Evolutionary conservation across 495 filamentous ascomycete species (phyloP), one percentile per base, ranked within the genome.

Genomic region (Xylaria venustula): DNA sequence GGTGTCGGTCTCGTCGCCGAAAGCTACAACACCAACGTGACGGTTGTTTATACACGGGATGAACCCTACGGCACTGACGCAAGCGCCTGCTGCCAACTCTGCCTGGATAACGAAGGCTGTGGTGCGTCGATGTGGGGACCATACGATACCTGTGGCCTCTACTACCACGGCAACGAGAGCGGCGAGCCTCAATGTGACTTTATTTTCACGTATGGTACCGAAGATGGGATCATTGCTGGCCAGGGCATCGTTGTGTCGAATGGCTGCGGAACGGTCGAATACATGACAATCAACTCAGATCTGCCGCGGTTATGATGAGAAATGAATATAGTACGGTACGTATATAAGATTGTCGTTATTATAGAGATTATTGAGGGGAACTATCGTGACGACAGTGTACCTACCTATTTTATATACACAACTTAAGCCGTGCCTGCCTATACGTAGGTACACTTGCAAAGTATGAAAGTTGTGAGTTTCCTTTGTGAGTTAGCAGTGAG

Each of bases 81-180:
- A 20, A 65, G 62, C 36, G 6, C 23, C 19, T 71, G 69, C 58
- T 71, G 64, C 47, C 64, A 71, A 58, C 40, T 67, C 19, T 69
- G 69, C 51, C 58, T 64, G 77, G 74, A 87, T 77, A 69, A 82
- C 74, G 66, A 80, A 72, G 72, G 82, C 75, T 77, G 83, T 79
- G 64, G 81, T 74, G 72, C 79, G 73, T 69, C 83, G 67, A 80
- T 86, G 83, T 62, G 80, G 82, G 79, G 84, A 77, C 77, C 82
- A 78, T 69, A 81, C 77, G 70, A 60, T 19, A 48, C 30, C 41
- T 63, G 64, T 60, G 60, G 73, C 51, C 56, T 67, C 41, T 63
- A 61, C 66, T 81, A 67, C 70, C 73, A 69, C 63, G 70, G 71
- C 23, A 53, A 46, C 54, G 66, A 58, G 59, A 59, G 60, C 34